Conservation (phyloP, 2,329 filamentous ascomycete genomes). For the Laburnicola sp. region DNA sequence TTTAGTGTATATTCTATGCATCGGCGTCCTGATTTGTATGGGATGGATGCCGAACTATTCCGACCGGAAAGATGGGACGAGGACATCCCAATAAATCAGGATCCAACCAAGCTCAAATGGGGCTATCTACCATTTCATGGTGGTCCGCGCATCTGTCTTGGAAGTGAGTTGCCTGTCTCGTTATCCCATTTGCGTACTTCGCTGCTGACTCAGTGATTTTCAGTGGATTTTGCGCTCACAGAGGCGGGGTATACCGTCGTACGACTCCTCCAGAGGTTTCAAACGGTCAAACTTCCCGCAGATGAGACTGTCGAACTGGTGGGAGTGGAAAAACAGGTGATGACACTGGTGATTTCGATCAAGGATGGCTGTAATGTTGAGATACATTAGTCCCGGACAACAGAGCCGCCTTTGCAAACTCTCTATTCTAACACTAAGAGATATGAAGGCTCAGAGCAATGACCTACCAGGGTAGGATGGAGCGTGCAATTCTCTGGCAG, state of each 20-base stretch:
- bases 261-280: constrained; percentile 24
- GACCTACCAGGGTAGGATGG: neutral
- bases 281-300: constrained; percentile 19
- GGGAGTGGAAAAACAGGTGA: constrained; percentile 25
- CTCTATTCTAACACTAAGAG: neutral
- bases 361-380: constrained; percentile 28
- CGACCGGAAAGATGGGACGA: constrained; percentile 17
- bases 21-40: constrained; percentile 20
- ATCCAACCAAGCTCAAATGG: constrained; percentile 22
- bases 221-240: constrained; percentile 26
- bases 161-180: constrained; percentile 15
- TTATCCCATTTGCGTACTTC: neutral
- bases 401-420: neutral
- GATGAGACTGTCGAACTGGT: constrained; percentile 17
- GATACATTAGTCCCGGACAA: constrained; percentile 7
- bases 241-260: constrained; percentile 23
- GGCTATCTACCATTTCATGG: constrained; percentile 28
- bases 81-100: constrained; percentile 19
- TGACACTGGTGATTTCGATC: constrained; percentile 26
- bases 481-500: neutral
- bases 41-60: constrained; percentile 23
- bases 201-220: constrained; percentile 6
- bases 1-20: constrained; percentile 28
- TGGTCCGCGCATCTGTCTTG: constrained; percentile 24
- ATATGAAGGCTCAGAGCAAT: neutral